Conservation (phyloP, 441 rosid species). For the Populus hybrid region DNA sequence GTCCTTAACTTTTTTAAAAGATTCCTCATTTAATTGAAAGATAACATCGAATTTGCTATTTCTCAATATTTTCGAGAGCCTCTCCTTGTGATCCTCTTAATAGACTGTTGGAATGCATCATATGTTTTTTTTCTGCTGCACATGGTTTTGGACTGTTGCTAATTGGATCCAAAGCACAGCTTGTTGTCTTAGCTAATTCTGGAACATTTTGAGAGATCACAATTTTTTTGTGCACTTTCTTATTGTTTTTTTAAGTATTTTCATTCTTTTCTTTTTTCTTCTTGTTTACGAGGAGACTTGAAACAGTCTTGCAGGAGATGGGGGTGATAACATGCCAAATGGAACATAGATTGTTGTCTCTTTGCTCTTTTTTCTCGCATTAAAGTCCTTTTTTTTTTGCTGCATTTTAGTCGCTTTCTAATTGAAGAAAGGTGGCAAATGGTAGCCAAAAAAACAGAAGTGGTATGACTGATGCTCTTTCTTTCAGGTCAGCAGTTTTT, state of each 20-base stretch:
- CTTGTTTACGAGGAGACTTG: not conserved
- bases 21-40: not conserved
- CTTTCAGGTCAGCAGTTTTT: slow-evolving; percentile 66
- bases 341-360: not conserved
- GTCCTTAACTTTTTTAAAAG: not conserved
- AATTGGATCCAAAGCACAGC: not conserved
- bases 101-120: not conserved
- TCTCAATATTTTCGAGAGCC: not conserved
- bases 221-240: no score
- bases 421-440: not conserved
- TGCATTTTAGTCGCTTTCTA: not conserved
- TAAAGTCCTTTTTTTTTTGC: not conserved
- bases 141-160: not conserved
- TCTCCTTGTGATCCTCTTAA: not conserved
- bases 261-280: not conserved
- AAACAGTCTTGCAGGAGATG: not conserved
- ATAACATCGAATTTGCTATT: not conserved
- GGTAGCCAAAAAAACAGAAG: not conserved
- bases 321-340: not conserved
- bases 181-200: not conserved
- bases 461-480: slow-evolving; percentile 25
- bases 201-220: not conserved
- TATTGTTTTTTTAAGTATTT: no score
- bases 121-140: not conserved
- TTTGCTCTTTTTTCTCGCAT: not conserved